Evolutionary conservation across 805 yeast genomes (phyloP).

Genomic region (Kodamaea hsintzibuensis): DNA sequence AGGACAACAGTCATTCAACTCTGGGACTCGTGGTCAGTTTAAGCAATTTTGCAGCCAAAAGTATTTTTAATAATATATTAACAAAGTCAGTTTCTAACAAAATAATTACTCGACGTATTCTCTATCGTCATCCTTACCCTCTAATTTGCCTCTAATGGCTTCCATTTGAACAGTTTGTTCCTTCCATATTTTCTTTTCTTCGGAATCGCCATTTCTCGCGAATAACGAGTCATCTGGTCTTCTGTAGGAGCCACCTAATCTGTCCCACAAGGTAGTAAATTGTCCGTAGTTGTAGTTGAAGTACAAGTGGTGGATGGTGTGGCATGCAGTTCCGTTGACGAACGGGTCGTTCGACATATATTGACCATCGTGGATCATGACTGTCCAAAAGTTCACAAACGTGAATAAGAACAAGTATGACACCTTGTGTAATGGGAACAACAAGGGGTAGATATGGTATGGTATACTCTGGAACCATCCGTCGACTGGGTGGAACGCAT

Average conservation of each 20-base stretch:
- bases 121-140: slow-evolving; percentile 75
- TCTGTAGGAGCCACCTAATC: slow-evolving; percentile 91
- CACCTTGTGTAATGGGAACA: slow-evolving; percentile 90
- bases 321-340: slow-evolving; percentile 97
- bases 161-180: slow-evolving; percentile 77
- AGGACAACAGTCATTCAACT: background rate
- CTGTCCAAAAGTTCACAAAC: slow-evolving; percentile 96
- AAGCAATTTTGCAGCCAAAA: background rate
- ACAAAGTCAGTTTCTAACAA: background rate
- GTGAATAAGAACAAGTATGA: slow-evolving; percentile 81
- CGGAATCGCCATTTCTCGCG: slow-evolving; percentile 48
- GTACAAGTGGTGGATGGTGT: slow-evolving; percentile 93
- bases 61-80: background rate
- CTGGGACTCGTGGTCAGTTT: background rate
- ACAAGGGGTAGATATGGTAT: slow-evolving; percentile 86
- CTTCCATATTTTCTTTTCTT: slow-evolving; percentile 63
- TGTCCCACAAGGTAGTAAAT: slow-evolving; percentile 97
- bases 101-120: slow-evolving; percentile 44
- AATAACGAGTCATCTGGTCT: slow-evolving; percentile 87
- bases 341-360: slow-evolving; percentile 91
- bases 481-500: slow-evolving; percentile 98
- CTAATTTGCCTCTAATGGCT: slow-evolving; percentile 72
- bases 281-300: slow-evolving; percentile 98
- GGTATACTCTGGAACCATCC: slow-evolving; percentile 93
- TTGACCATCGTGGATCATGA: slow-evolving; percentile 98